These are phyloP conservation scores for Amanita fuliginea DNA, from an alignment of 768 basidiomycete genomes.

Conservation along the genomic window DNA sequence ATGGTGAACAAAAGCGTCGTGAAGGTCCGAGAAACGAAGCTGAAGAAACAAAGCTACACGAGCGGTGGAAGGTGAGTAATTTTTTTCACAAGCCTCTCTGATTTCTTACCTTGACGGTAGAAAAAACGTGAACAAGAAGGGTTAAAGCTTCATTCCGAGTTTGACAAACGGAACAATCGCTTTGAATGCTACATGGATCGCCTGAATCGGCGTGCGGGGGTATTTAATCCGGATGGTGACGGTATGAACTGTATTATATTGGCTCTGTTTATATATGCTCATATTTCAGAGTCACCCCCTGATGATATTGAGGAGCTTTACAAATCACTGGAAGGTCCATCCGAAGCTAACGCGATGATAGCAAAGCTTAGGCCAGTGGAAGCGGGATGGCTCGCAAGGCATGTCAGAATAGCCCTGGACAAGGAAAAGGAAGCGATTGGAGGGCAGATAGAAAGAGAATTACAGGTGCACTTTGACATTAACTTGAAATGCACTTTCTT, in stretches of 20 bases:
- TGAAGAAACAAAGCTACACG: constrained; percentile 52
- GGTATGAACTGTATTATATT: constrained; percentile 18
- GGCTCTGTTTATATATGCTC: constrained; percentile 2
- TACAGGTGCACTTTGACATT: constrained; percentile 39
- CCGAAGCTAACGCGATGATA: constrained; percentile 31
- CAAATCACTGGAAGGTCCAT: constrained; percentile 52
- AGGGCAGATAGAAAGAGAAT: constrained; percentile 61
- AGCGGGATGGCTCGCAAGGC: constrained; percentile 53
- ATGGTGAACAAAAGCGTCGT: constrained; percentile 35
- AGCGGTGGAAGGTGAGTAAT: constrained; percentile 59
- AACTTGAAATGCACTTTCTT: neutral
- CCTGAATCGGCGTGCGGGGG: constrained; percentile 45
- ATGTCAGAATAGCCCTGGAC: constrained; percentile 36
- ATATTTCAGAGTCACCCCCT: constrained; percentile 25
- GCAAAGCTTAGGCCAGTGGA: constrained; percentile 28
- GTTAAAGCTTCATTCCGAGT: constrained; percentile 41
- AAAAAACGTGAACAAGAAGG: constrained; percentile 45
- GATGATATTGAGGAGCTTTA: constrained; percentile 45
- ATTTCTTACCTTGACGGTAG: constrained; percentile 22
- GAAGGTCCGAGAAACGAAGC: constrained; percentile 57
- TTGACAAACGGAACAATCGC: constrained; percentile 41
- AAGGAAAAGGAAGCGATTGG: constrained; percentile 37
- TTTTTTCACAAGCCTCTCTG: neutral
- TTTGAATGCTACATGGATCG: constrained; percentile 57
- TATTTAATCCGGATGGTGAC: constrained; percentile 27